Evolutionary conservation across 108 stramenopile species (phyloP), one percentile per base, ranked within the genome.

Genomic region (Nitzschia inconspicua): DNA sequence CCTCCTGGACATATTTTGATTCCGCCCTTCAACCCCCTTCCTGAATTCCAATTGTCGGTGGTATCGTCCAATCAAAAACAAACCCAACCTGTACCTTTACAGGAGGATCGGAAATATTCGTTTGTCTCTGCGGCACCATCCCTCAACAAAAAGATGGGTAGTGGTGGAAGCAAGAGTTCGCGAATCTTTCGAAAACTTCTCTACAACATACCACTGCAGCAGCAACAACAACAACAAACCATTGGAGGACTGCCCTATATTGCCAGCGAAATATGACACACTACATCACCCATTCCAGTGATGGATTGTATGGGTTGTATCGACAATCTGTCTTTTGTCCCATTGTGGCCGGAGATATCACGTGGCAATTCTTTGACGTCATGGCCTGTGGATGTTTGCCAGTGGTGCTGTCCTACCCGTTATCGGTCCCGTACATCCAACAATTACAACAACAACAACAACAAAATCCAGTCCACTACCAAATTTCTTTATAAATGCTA

Each of bases 311-410:
- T 35, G 30, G 59, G 13, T 39, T 68, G 19, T 79, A 79, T 47
- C 58, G 35, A 16, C n/a, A 71, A 11, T 69, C 72, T 2, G 47
- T 73, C 25, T 79, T 79, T 51, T 79, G 78, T 47, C 73, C 73
- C 1, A 25, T 47, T 28, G 46, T 79, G 0, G 44, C 60, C 4
- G 66, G 66, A 16, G 73, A 79, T 47, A 54, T 40, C 18, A 63
- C 73, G 1, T 18, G 72, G 41, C 78, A 79, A 44, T 72, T 79
- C 57, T 79, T 75, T 55, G 78, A 79, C 44, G 78, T 72, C 24
- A 66, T 79, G 9, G 8, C 63, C 44, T 60, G 57, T 48, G 78
- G 78, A 19, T 79, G 78, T 31, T 61, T 79, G 10, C 78, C 78
- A 11, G 78, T 79, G 0, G 70, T 79, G 3, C 43, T 79, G 3